phyloP scores from a whole-genome alignment of 108 stramenopile genomes.

The Chaetoceros muelleri region DNA sequence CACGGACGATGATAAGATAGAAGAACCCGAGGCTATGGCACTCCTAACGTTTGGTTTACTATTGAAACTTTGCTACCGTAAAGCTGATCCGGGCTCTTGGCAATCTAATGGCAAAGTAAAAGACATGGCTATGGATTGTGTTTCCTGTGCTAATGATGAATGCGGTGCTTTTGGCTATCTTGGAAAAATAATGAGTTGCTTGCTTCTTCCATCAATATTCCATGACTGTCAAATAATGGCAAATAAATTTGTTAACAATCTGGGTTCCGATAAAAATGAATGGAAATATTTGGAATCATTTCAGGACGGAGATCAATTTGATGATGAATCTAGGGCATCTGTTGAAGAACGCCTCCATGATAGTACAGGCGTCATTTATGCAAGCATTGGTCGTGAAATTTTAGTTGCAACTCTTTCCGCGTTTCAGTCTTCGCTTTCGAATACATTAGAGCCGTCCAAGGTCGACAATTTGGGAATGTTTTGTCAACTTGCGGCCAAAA shows the following conservation, averaged over 20 bases:
- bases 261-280: conserved; percentile 4
- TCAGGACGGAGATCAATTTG: conserved; percentile 1
- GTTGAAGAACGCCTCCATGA: conserved; percentile 7
- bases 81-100: conserved; percentile 8
- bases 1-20: conserved; percentile 3
- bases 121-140: conserved; percentile 23
- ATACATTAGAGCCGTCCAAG: conserved; percentile 12
- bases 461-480: conserved; percentile 50
- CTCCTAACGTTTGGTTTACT: conserved; percentile 51
- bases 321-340: neutral
- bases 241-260: conserved; percentile 1
- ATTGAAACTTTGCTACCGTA: conserved; percentile 9
- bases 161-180: conserved; percentile 46
- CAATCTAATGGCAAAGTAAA: conserved; percentile 4
- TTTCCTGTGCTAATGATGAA: conserved; percentile 36
- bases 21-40: conserved; percentile 31
- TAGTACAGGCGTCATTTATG: conserved; percentile 32
- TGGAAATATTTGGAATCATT: neutral
- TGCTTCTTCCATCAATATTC: conserved; percentile 10
- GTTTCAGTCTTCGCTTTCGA: conserved; percentile 19
- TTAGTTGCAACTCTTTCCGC: conserved; percentile 36
- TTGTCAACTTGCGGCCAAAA: conserved; percentile 25
- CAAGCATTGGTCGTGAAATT: conserved; percentile 52
- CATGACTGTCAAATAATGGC: conserved; percentile 8
- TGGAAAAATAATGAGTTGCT: conserved; percentile 16